Evolutionary conservation across 2,329 filamentous ascomycete species (phyloP), one percentile per base, ranked within the genome.

Genomic region (Fusarium sarcochroum): DNA sequence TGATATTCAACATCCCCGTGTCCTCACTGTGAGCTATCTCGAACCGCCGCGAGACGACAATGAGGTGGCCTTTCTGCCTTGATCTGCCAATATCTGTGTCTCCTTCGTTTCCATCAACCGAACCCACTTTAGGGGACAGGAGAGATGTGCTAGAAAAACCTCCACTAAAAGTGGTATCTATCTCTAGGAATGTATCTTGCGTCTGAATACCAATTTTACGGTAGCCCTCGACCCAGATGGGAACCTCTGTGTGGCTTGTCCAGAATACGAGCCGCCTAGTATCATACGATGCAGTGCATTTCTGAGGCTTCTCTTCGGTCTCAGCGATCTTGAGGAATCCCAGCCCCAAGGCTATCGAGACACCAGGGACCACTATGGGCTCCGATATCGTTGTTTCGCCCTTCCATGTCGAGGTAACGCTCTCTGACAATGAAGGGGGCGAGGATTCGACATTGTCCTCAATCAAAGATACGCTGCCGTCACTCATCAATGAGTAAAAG

Each of bases 221-320:
- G 14, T 23, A 4, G 1, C 37, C 11, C 3, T 21, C 17, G 4
- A 38, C 5, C 1, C 30, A 20, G 0, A 48, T 40, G 3, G 17
- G 25, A 0, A 41, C 14, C 7, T 25, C 18, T 5, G 34, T 21
- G 17, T 63, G 44, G n/a, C 58, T 63, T 27, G 60, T 47, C 18
- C 20, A 37, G 18, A 63, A 63, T 4, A 63, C 34, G 14, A 63
- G 25, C 7, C 50, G 40, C 1, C 58, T 51, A 3, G 50, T 63
- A 23, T 63, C 58, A 1, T 63, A 47, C 1, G 40, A 45, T 5
- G 2, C 6, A 5, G 8, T 27, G 10, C 18, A 9, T 9, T 25
- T 1, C 5, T 27, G 35, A n/a, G n/a, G 6, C 7, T 10, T 30
- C 23, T 46, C 11, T 9, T 17, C 2, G 3, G 42, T 17, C 6